Evolutionary conservation across 805 yeast species (phyloP), one percentile per base, ranked within the genome.

Genomic region (Candida takata): DNA sequence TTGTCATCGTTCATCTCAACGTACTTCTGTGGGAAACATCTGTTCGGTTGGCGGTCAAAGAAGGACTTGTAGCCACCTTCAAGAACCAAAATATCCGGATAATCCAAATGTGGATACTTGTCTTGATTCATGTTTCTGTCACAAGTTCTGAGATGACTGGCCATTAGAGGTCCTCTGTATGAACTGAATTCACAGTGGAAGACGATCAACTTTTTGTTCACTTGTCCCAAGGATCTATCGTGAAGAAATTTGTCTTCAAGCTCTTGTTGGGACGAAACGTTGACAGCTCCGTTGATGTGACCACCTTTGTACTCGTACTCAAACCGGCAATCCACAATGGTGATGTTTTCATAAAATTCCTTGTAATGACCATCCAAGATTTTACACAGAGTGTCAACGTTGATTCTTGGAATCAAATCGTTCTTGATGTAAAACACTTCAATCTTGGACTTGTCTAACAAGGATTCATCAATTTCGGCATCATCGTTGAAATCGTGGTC

Each of bases 181-280:
- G 94, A 76, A 26, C 94, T 81, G 57, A 86, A 90, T 60, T 92
- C 98, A 61, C 98, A 92, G 60, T 92, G 97, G 65, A 92, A 90
- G 9, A 92, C 69, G 6, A 90, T 57, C 37, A 92, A 62, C 15
- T 27, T 14, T 5, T 66, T 67, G 14, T 64, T 67, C 27, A 48
- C 52, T 16, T 48, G 47, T 20, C 43, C 40, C 33, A 33, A 31
- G 10, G 27, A 13, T 25, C 47, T 42, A 9, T 42, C 43, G 13
- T 47, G 48, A 17, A 70, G 61, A 44, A 87, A 70, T 32, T 58
- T 55, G 26, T 67, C 61, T 49, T 85, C 95, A 29, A 90, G 63
- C 33, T 75, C 81, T 37, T 72, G 72, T 47, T 81, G 79, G 25
- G 81, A 72, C 27, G 83, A 76, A 21, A 87, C 67, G 56, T 90